Base-by-base conservation (phyloP, 768 basidiomycete genomes). In the Russula sp. region DNA sequence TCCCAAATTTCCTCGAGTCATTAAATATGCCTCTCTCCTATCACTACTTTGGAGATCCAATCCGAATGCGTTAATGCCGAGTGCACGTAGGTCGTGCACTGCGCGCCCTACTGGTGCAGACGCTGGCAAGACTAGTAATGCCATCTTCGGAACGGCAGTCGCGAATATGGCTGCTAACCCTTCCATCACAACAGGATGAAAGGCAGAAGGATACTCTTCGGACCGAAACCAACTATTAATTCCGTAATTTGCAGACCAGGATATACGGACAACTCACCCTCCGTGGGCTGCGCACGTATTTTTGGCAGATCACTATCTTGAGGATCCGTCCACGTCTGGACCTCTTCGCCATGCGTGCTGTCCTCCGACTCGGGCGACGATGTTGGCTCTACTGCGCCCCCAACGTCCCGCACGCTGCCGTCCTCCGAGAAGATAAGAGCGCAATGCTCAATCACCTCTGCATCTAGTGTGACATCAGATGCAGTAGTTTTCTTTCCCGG, bases 131-230 rank as follows among this genome's bases (percentile, higher is more conserved):
- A 90, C 85, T n/a, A 92, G 76, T 20, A 92, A 76, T 22, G 83
- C 90, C 14, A 83, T 70, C 46, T 80, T 79, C 44, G 88, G 85
- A 24, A 92, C 90, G 59, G 90, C 88, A 22, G 90, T 71, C 20
- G 89, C 90, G 72, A 92, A 87, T 5, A 80, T 79, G 11, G 83
- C 80, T 6, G 87, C 89, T 54, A 92, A 79, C 2, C 86, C 85
- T 71, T 92, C 90, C 67, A 91, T 70, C 36, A 79, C 74, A 65
- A 79, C 76, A 7, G 81, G 78, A 69, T 84, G 81, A 67, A 87
- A 81, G 18, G 83, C 81, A 42, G 85, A 82, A 44, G 79, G 74
- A 69, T 81, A 76, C 69, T 78, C 86, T 86, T 59, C 63, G 55
- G 24, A 60, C 24, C 50, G n/a, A 62, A 22, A 30, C 20, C 22